Evolutionary conservation across 106 monocot genomes (phyloP).

Genomic region (Platanthera zijinensis): DNA sequence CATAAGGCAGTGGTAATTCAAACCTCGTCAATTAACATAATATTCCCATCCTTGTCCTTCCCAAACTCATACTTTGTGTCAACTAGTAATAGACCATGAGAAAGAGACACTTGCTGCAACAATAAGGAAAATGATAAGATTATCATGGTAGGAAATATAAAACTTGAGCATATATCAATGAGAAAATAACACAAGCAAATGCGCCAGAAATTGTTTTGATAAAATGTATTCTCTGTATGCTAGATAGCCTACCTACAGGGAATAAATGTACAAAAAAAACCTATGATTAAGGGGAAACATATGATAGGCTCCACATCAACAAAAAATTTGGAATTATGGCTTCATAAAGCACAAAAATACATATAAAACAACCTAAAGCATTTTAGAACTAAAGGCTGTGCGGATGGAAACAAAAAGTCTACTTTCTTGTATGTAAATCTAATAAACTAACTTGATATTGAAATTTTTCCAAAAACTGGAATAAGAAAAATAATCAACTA

Average conservation of each 20-base stretch:
- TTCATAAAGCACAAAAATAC: neutral
- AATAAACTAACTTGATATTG: neutral
- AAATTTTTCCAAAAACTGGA: neutral
- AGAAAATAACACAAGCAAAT: neutral
- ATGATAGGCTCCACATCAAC: neutral
- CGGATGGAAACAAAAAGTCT: neutral
- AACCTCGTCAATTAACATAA: slow-evolving; percentile 96
- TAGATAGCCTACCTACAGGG: no score
- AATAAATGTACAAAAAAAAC: neutral
- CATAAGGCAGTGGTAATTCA: neutral
- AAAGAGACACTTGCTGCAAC: slow-evolving; percentile 67
- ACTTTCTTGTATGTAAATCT: neutral
- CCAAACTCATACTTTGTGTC: slow-evolving; percentile 99
- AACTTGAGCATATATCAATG: neutral
- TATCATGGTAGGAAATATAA: neutral
- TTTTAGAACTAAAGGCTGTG: neutral
- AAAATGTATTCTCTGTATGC: no score
- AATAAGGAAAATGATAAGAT: neutral
- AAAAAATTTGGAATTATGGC: neutral
- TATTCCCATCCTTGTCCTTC: slow-evolving; percentile 71
- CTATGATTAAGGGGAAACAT: neutral
- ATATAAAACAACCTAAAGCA: neutral
- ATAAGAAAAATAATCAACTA: neutral
- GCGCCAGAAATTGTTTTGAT: no score
- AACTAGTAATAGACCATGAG: slow-evolving; percentile 84